Percentiles rank a stretch among this genome's conserved stretches.
Conservation (phyloP, 2,329 filamentous ascomycete genomes). For the Mollisiaceae sp. region DNA sequence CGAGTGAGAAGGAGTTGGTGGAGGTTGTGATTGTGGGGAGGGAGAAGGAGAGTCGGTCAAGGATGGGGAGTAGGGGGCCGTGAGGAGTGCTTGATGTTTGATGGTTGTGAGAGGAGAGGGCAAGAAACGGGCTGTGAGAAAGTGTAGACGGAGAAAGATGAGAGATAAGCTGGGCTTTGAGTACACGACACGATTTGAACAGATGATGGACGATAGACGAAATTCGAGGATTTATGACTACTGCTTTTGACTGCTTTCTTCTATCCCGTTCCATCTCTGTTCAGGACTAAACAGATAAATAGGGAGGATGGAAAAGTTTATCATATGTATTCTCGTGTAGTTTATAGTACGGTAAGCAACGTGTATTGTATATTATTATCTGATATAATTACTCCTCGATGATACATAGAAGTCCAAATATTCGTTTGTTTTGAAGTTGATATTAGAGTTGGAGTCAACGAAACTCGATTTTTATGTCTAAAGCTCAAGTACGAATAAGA, state of each 20-base stretch:
- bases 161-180: conserved; percentile 7
- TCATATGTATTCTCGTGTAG: no score
- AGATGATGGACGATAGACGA: background rate
- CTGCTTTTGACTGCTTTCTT: background rate
- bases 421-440: no score
- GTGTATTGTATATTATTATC: no score
- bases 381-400: no score
- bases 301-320: no score
- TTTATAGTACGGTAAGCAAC: no score
- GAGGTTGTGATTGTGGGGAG: conserved; percentile 18
- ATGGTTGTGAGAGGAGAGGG: background rate
- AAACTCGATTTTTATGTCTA: no score
- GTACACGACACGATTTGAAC: background rate
- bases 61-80: background rate
- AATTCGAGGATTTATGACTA: background rate
- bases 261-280: background rate
- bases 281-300: no score
- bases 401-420: no score
- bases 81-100: background rate
- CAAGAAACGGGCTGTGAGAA: background rate
- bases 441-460: no score
- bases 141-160: background rate
- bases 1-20: conserved; percentile 36
- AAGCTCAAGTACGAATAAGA: no score
- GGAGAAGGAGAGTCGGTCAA: background rate